Conservation (phyloP, 2,329 filamentous ascomycete genomes). For the Laburnicola sp. region DNA sequence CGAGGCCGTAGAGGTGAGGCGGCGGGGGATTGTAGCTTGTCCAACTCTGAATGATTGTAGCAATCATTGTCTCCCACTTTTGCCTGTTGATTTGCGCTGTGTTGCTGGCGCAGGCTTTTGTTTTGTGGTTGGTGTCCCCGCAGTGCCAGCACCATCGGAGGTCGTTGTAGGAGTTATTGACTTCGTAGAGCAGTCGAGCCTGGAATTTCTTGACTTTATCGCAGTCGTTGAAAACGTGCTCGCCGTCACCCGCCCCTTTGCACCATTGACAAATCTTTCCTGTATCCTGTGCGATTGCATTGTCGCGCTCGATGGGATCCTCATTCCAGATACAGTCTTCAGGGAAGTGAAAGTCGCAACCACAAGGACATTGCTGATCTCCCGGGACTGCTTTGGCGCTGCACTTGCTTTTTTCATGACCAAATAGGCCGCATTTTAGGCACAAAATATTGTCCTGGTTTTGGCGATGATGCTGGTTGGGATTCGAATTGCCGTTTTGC, state of each 20-base stretch:
- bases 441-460: not conserved
- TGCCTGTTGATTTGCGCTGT: not conserved
- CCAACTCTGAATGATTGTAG: constrained; percentile 10
- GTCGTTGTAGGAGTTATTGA: constrained; percentile 7
- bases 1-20: not conserved
- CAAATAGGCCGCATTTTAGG: constrained; percentile 1
- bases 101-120: constrained; percentile 1
- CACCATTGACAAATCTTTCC: constrained; percentile 20
- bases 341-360: constrained; percentile 11
- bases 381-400: constrained; percentile 9
- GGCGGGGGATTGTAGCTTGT: not conserved
- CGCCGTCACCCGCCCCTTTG: constrained; percentile 14
- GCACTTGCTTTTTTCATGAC: constrained; percentile 10
- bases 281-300: not conserved
- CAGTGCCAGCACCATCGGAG: constrained; percentile 21
- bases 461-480: too few species aligned
- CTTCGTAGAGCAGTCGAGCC: not conserved
- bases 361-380: constrained; percentile 11
- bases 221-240: constrained; percentile 13
- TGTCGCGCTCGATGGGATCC: constrained; percentile 5
- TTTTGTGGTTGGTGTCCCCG: constrained; percentile 7
- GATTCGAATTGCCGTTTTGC: too few species aligned
- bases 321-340: constrained; percentile 12
- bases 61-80: constrained; percentile 10
- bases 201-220: constrained; percentile 5